Evolutionary conservation across 2,329 filamentous ascomycete genomes (phyloP), one percentile per base, ranked within the genome.

Genomic region (Gaeumannomyces tritici): DNA sequence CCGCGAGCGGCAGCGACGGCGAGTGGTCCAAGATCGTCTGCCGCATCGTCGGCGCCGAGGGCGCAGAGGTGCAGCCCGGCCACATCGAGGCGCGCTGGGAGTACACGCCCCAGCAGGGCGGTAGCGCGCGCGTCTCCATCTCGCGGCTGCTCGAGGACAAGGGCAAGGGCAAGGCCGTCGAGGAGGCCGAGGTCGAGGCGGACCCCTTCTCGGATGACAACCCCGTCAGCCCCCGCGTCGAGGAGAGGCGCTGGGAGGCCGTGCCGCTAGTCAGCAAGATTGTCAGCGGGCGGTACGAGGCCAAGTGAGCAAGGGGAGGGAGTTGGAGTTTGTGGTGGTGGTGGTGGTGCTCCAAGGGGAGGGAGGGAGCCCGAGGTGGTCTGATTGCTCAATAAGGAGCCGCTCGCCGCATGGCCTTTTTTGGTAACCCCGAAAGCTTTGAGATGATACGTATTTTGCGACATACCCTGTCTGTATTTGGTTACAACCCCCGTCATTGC

Each of bases 121-220:
- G 88, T 62, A 97, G 93, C 86, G 92, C 96, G 72, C 86, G 86
- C 12, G 83, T 97, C 62, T 87, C 85, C 5, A 78, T 92, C 61
- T 85, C 83, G 6, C 76, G 76, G 64, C 74, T 85, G 55, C 78
- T 80, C 11, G 77, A 80, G 64, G 71, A 68, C 31, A 80, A 80
- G 70, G 76, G 76, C 63, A 85, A 86, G 71, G 81, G 77, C 35
- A 83, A 78, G 70, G 83, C 79, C 60, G 69, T 73, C 47, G 75
- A 65, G 21, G 76, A 78, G 51, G 72, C 70, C 65, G 73, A 69
- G 67, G 76, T 68, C 15, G 78, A 80, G 1, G 82, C 81, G 62
- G 87, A 91, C 69, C 89, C 89, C 2, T 93, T 93, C 71, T 89
- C 89, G 0, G 90, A 89, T 70, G 82, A 82, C 7, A 71, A 65